Conservation (phyloP, 1,284 basidiomycete genomes). For the Neolentinus lepideus region DNA sequence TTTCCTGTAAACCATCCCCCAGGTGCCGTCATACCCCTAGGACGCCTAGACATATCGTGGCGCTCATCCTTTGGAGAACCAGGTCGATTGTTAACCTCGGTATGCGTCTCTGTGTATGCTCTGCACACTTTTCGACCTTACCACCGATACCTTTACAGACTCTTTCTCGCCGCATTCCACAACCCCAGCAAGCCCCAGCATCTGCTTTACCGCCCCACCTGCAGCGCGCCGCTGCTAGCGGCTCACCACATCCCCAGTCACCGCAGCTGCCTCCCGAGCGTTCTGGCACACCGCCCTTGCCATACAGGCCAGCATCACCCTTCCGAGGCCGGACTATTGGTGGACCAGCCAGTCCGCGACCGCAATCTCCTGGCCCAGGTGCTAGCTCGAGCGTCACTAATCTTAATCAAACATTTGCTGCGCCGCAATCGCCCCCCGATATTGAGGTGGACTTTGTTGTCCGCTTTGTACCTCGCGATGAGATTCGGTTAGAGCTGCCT, state of each 20-base stretch:
- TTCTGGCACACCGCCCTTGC: conserved; percentile 22
- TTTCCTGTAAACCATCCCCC: conserved; percentile 49
- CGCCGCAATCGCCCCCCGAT: conserved; percentile 29
- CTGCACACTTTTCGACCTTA: background rate
- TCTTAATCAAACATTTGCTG: conserved; percentile 11
- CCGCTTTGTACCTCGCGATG: conserved; percentile 37
- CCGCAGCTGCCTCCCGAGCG: conserved; percentile 41
- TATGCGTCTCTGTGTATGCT: conserved; percentile 13
- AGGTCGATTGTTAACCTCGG: conserved; percentile 75
- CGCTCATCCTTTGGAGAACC: conserved; percentile 74
- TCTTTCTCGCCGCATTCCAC: conserved; percentile 64
- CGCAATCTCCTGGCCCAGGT: conserved; percentile 40
- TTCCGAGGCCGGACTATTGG: conserved; percentile 38
- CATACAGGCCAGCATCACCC: conserved; percentile 46
- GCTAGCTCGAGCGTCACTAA: conserved; percentile 11
- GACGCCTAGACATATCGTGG: conserved; percentile 80
- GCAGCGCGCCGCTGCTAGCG: conserved; percentile 40
- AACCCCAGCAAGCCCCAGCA: conserved; percentile 38
- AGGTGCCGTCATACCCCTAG: conserved; percentile 69
- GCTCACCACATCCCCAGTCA: conserved; percentile 42
- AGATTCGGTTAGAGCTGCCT: conserved; percentile 42
- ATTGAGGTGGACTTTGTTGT: conserved; percentile 57
- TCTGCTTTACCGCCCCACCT: conserved; percentile 69
- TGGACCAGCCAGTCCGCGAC: conserved; percentile 24
- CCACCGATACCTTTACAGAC: conserved; percentile 29